Base-by-base conservation (phyloP, 352 stramenopile species). In the Stephanocyclus meneghinianus region DNA sequence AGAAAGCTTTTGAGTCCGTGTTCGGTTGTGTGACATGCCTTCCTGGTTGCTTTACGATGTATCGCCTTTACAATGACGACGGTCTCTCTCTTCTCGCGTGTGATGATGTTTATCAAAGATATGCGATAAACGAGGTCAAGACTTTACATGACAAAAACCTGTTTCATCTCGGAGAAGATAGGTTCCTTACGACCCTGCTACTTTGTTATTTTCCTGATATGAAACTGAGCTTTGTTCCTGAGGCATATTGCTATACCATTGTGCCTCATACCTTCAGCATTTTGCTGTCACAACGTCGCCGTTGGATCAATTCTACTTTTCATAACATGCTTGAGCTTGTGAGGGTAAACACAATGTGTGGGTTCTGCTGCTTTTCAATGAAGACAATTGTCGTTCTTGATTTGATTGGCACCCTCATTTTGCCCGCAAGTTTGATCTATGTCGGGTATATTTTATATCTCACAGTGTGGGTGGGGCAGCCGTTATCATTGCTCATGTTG, bases 11-110 rank as follows among this genome's bases (percentile, higher is more conserved):
- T 64, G 84, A 90, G 61, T 71, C 71, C 16, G 81, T 78, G 4
- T 90, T 90, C 60, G 81, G 81, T 11, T 88, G 81, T 53, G 84
- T 90, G 0, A 90, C 84, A 13, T 90, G 84, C 63, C 68, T 90
- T 7, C 84, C 84, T 11, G 84, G 84, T 29, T 90, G 84, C 51
- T 90, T 90, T 60, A 90, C 84, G 2, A 90, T 90, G 84, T 88
- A 90, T 45, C 57, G 81, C 13, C 71, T 87, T 6, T 76, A 81
- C 48, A 70, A 37, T 48, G 72, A 84, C 57, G 80, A 89, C 71
- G 72, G 76, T 70, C 71, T 37, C 50, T 90, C 11, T 60, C 88
- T 50, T 73, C 84, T 1, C n/a, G n/a, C n/a, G n/a, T 73, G 63
- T 16, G 84, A 90, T 64, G 59, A 65, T 55, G 78, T 90, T 26